Evolutionary conservation across 768 basidiomycete genomes (phyloP).

Genomic region (Tricholoma sp.): DNA sequence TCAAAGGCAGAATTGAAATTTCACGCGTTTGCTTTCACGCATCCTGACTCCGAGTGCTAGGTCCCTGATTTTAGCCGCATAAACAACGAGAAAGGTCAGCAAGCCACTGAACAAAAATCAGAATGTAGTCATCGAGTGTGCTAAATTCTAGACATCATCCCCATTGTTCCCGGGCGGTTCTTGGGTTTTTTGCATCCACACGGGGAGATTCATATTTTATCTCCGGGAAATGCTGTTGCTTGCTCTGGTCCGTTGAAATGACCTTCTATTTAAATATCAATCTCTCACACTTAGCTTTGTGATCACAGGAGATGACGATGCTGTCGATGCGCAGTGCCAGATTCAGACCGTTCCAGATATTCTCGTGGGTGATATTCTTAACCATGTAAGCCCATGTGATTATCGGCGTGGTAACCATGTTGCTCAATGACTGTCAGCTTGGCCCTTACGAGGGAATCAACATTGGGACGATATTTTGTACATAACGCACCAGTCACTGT

Average conservation of each 20-base stretch:
- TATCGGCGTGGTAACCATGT: not conserved
- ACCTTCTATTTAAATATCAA: not conserved
- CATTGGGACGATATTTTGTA: conserved; percentile 45
- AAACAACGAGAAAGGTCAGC: conserved; percentile 33
- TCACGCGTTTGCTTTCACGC: conserved; percentile 42
- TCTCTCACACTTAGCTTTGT: not conserved
- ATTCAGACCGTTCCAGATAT: conserved; percentile 52
- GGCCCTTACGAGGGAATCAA: conserved; percentile 51
- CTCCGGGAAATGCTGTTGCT: conserved; percentile 28
- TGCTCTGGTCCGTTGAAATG: conserved; percentile 27
- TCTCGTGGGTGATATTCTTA: conserved; percentile 38
- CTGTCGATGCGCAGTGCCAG: conserved; percentile 47
- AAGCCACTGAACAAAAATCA: not conserved
- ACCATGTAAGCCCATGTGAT: conserved; percentile 39
- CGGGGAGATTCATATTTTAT: conserved; percentile 53
- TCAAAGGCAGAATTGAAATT: conserved; percentile 26
- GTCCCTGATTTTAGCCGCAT: conserved; percentile 18
- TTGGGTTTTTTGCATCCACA: conserved; percentile 46
- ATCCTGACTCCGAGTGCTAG: conserved; percentile 5
- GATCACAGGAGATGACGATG: conserved; percentile 47
- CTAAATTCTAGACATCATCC: not conserved
- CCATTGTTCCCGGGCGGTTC: conserved; percentile 8
- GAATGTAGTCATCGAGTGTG: not conserved
- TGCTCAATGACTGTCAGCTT: conserved; percentile 20
- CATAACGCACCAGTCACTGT: conserved; percentile 2